These are phyloP conservation scores for Camellia sinensis DNA, from an alignment of 148 eudicot species.

Conservation along the genomic window DNA sequence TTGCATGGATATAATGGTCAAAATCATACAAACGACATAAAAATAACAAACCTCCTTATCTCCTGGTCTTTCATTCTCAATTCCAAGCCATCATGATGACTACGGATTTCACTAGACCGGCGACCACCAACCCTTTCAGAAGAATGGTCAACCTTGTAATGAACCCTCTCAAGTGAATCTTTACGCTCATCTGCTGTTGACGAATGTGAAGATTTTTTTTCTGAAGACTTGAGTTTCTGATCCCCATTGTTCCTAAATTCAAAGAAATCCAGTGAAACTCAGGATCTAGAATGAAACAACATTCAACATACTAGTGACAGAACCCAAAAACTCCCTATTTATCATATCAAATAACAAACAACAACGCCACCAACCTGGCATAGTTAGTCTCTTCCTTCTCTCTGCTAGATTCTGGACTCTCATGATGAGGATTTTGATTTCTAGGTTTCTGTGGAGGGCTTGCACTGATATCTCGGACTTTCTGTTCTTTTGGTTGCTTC, in stretches of 20 bases:
- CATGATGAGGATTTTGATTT: conserved; percentile 36
- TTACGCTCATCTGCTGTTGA: conserved; percentile 24
- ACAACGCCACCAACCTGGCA: conserved; percentile 38
- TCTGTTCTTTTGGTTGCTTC: conserved; percentile 28
- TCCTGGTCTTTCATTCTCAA: conserved; percentile 37
- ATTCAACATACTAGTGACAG: not conserved
- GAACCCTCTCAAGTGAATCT: conserved; percentile 17
- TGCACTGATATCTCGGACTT: conserved; percentile 30
- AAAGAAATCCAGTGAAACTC: conserved; percentile 13
- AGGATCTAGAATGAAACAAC: not conserved
- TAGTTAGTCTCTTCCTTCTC: conserved; percentile 28
- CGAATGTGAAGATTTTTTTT: conserved; percentile 29
- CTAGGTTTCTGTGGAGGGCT: conserved; percentile 38
- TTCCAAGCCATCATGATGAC: conserved; percentile 28
- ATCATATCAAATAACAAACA: conserved; percentile 8
- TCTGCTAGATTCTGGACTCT: conserved; percentile 25
- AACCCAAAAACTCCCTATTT: conserved; percentile 14
- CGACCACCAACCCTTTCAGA: conserved; percentile 33
- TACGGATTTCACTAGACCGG: conserved; percentile 16
- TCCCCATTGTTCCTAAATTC: conserved; percentile 46
- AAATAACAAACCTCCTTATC: conserved; percentile 38
- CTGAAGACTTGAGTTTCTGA: conserved; percentile 37
- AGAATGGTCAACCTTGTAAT: conserved; percentile 28
- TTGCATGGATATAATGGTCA: too few relatives aligned
- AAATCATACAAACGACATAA: not conserved